A percentile compares a stretch with the other conserved stretches of the same genome.
Conservation (phyloP, 306 rosid genomes). For the Casuarina cunninghamiana region DNA sequence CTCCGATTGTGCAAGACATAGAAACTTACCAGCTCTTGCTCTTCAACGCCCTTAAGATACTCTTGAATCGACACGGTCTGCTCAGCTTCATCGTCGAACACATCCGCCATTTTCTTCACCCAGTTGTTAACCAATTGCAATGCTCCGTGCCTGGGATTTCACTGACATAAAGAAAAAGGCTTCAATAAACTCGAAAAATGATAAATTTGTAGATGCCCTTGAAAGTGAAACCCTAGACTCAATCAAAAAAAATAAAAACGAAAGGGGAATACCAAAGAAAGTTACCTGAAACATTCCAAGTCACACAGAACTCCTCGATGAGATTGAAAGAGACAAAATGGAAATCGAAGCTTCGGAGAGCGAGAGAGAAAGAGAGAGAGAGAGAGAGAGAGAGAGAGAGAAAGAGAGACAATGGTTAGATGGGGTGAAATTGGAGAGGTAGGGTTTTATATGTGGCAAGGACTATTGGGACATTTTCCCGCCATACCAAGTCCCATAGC, state of each 20-base stretch:
- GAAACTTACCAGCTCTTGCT: slow-evolving; percentile 74
- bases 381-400: not conserved
- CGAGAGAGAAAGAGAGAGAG: not conserved
- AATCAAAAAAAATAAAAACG: not conserved
- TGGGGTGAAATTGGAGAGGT: not conserved
- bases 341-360: not conserved
- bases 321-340: not conserved
- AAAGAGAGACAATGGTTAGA: not conserved
- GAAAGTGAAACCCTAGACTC: slow-evolving; percentile 55
- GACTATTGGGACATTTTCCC: slow-evolving; percentile 50
- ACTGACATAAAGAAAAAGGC: slow-evolving; percentile 5
- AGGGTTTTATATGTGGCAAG: slow-evolving; percentile 23
- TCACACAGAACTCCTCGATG: not conserved
- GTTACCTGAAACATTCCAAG: slow-evolving; percentile 22
- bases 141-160: slow-evolving; percentile 28
- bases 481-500: slow-evolving; percentile 16
- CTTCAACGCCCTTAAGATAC: slow-evolving; percentile 82
- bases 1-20: not conserved
- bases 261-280: slow-evolving; percentile 10
- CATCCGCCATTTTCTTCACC: slow-evolving; percentile 49
- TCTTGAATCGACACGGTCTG: slow-evolving; percentile 70
- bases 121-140: slow-evolving; percentile 10
- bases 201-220: not conserved
- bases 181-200: too few relatives aligned
- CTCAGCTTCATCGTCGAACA: slow-evolving; percentile 72